These are phyloP conservation scores for Fremontodendron californicum DNA, from an alignment of 345 rosid species.

Conservation along the genomic window DNA sequence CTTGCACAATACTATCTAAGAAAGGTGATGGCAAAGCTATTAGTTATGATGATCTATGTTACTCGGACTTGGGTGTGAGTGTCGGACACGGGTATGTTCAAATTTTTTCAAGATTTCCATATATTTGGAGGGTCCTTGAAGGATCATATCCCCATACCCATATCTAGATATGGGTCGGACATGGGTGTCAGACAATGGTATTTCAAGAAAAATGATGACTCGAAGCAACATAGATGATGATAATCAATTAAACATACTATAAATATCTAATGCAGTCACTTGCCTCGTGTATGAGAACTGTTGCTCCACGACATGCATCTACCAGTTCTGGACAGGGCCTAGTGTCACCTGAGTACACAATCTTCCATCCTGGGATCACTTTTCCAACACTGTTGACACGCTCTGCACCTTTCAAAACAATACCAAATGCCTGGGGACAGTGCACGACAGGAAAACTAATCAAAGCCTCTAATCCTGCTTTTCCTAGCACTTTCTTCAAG, in stretches of 20 bases:
- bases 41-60: no score
- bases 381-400: conserved; percentile 61
- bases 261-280: conserved; percentile 7
- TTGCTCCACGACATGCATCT: conserved; percentile 75
- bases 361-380: conserved; percentile 85
- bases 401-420: conserved; percentile 63
- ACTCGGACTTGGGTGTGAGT: no score
- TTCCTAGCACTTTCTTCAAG: conserved; percentile 55
- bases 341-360: conserved; percentile 93
- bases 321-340: conserved; percentile 78
- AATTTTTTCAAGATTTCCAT: no score
- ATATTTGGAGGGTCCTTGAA: no score
- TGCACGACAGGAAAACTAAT: conserved; percentile 92
- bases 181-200: no score
- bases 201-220: no score
- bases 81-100: no score
- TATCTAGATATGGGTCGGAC: no score
- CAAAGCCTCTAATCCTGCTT: conserved; percentile 60
- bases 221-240: no score
- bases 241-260: background rate
- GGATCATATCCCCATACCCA: no score
- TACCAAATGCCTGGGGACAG: conserved; percentile 88
- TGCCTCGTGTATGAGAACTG: conserved; percentile 92
- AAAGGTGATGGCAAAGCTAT: background rate
- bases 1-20: background rate